These are phyloP conservation scores for Sugiyamaella grinbergsii DNA, from an alignment of 1,139 yeast species.

Conservation along the genomic window DNA sequence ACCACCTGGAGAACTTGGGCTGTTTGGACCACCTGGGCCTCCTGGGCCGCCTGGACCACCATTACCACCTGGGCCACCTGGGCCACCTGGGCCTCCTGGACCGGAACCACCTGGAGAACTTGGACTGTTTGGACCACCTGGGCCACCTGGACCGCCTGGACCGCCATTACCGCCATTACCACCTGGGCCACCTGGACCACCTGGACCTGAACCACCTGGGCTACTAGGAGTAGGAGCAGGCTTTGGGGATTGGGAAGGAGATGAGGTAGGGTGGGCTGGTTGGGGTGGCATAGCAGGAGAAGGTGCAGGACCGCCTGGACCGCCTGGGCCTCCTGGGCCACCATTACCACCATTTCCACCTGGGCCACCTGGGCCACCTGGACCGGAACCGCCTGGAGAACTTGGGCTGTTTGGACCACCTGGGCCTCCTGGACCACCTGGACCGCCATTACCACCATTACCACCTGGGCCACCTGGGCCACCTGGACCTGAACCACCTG, in stretches of 20 bases:
- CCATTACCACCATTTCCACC: slow-evolving; percentile 27
- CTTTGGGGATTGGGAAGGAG: no score
- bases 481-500: slow-evolving; percentile 24
- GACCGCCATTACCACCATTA: slow-evolving; percentile 27
- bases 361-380: slow-evolving; percentile 22
- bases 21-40: slow-evolving; percentile 10
- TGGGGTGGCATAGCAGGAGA: no score
- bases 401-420: slow-evolving; percentile 23
- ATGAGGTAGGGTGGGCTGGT: no score
- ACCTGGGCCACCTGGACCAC: slow-evolving; percentile 24
- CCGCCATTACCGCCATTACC: slow-evolving; percentile 3
- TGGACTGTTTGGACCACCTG: slow-evolving; percentile 16
- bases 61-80: slow-evolving; percentile 8
- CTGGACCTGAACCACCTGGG: slow-evolving; percentile 28
- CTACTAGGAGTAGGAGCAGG: no score
- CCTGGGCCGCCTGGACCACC: neutral
- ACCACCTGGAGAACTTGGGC: slow-evolving; percentile 21
- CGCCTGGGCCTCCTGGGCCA: slow-evolving; percentile 30
- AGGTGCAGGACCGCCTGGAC: slow-evolving; percentile 26
- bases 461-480: slow-evolving; percentile 27
- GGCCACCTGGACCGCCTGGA: slow-evolving; percentile 6
- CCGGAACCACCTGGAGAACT: slow-evolving; percentile 23
- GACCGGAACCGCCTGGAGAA: slow-evolving; percentile 31
- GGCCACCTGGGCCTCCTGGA: slow-evolving; percentile 21
- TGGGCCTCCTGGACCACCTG: slow-evolving; percentile 29